These are phyloP conservation scores for Cadophora sp. DNA, from an alignment of 2,329 filamentous ascomycete genomes.

Conservation along the genomic window DNA sequence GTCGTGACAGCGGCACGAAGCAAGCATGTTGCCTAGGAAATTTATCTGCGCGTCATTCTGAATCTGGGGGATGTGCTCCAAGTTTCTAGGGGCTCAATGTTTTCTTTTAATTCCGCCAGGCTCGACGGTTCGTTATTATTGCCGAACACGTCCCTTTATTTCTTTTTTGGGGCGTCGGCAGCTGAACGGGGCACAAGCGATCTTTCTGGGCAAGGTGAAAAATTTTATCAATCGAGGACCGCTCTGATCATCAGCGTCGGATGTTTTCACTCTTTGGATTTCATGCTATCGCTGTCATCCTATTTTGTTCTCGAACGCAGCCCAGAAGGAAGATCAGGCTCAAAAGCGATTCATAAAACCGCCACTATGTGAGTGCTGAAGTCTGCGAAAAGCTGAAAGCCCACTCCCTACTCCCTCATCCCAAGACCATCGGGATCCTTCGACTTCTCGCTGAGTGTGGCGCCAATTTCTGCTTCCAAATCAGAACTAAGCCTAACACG, in stretches of 20 bases:
- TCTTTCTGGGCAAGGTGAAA: neutral
- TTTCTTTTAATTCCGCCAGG: neutral
- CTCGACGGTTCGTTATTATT: neutral
- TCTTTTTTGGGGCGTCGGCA: neutral
- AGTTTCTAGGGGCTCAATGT: neutral
- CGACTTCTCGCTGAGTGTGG: neutral
- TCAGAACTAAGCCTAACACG: neutral
- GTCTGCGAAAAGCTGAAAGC: neutral
- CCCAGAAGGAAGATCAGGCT: neutral
- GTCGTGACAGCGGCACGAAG: constrained; percentile 10
- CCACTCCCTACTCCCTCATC: neutral
- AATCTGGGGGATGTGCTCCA: neutral
- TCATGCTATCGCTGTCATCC: neutral
- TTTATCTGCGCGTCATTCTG: neutral
- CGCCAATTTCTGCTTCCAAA: neutral
- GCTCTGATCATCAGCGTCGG: neutral
- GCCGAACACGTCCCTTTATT: neutral
- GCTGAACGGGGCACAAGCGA: neutral
- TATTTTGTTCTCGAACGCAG: neutral
- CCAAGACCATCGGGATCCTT: neutral
- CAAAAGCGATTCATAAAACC: neutral
- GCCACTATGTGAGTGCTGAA: neutral
- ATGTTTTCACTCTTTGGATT: neutral
- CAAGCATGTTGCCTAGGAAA: constrained; percentile 10
- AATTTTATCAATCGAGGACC: neutral